Percentiles rank a stretch among this genome's conserved stretches.
Conservation (phyloP, 2,329 filamentous ascomycete genomes). For the Davidsoniella neocaledoniae region DNA sequence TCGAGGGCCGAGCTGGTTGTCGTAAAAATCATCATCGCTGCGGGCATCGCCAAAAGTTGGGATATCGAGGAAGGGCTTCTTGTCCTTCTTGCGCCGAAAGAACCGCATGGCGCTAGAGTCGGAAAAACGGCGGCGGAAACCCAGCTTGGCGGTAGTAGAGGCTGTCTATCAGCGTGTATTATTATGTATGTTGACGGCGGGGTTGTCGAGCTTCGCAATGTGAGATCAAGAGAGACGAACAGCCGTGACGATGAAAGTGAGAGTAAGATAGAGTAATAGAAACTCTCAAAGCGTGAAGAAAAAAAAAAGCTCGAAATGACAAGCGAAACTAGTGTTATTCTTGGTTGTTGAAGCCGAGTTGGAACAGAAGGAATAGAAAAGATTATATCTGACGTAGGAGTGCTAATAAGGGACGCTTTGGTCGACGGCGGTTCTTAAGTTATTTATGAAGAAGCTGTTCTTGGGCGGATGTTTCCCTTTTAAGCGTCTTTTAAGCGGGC, state of each 20-base stretch:
- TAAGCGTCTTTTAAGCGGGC: too few relatives aligned
- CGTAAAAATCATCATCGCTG: constrained; percentile 9
- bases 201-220: constrained; percentile 18
- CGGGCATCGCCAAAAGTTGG: constrained; percentile 13
- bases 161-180: background rate
- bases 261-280: background rate
- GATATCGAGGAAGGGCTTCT: constrained; percentile 19
- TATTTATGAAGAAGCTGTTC: too few relatives aligned
- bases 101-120: constrained; percentile 12
- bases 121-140: constrained; percentile 15
- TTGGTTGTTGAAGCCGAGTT: too few relatives aligned
- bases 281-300: too few relatives aligned
- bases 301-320: too few relatives aligned
- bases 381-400: too few relatives aligned
- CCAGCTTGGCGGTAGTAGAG: constrained; percentile 18
- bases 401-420: too few relatives aligned
- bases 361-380: too few relatives aligned
- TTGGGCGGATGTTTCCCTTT: too few relatives aligned
- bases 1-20: constrained; percentile 13
- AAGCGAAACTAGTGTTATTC: too few relatives aligned
- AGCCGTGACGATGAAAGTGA: background rate
- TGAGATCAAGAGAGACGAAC: background rate
- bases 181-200: constrained; percentile 8
- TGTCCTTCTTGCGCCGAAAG: constrained; percentile 21
- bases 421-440: too few relatives aligned